Evolutionary conservation across 2,329 filamentous ascomycete species (phyloP).

Genomic region (Lasiodiplodia citricola): DNA sequence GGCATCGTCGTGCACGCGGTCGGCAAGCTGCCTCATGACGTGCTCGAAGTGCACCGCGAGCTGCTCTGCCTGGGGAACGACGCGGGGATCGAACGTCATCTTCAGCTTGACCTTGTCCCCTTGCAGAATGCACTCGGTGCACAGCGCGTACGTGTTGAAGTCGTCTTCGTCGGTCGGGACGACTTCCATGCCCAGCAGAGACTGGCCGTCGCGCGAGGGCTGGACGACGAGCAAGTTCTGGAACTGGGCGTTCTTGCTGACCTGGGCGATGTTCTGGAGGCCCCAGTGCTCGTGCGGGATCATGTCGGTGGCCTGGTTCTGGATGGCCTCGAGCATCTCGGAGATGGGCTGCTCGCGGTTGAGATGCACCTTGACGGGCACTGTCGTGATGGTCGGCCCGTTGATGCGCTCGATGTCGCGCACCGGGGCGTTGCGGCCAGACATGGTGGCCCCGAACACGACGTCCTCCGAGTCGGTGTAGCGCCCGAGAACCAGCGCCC

Average conservation of each 20-base stretch:
- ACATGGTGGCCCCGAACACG: conserved; percentile 34
- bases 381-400: conserved; percentile 39
- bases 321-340: conserved; percentile 4
- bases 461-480: conserved; percentile 35
- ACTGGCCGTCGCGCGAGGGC: background rate
- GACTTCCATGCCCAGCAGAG: conserved; percentile 25
- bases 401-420: conserved; percentile 29
- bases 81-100: conserved; percentile 3
- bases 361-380: conserved; percentile 31
- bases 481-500: conserved; percentile 32
- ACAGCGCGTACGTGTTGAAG: conserved; percentile 26
- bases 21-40: conserved; percentile 3
- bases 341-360: conserved; percentile 27
- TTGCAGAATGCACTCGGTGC: conserved; percentile 25
- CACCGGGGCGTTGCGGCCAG: conserved; percentile 35
- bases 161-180: conserved; percentile 5
- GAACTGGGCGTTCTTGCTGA: background rate
- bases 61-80: background rate
- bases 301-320: conserved; percentile 1
- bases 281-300: conserved; percentile 13
- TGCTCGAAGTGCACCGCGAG: conserved; percentile 13
- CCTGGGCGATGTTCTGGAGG: background rate
- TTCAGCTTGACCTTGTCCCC: conserved; percentile 5
- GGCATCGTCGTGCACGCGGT: conserved; percentile 13
- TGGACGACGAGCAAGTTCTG: conserved; percentile 23